Evolutionary conservation across 305 asterid genomes (phyloP), one percentile per base, ranked within the genome.

Genomic region (Solanum hybrid): DNA sequence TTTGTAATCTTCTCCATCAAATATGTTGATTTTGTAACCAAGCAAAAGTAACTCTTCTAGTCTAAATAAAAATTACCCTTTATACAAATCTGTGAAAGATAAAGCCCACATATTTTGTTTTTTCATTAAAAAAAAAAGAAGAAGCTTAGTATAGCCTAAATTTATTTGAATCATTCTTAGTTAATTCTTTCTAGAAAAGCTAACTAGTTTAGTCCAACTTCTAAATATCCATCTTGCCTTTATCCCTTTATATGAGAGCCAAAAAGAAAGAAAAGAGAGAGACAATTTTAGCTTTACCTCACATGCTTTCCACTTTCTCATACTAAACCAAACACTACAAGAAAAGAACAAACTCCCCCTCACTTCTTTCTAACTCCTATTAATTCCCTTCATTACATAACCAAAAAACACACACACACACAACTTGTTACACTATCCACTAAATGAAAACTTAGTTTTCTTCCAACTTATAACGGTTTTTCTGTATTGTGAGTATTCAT

Each of bases 271-370:
- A 93, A 57, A 92, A 90, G 85, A 91, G 89, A 90, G 95, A 94
- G 98, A 96, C 98, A 95, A 92, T 89, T 57, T 91, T 94, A 93
- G 92, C 99, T 95, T 97, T 95, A 96, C 92, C 94, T 97, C 99
- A 97, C 98, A 95, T 96, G 97, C 95, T 92, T 89, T 90, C 94
- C 96, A 95, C 98, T 96, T 96, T 95, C 90, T 75, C 93, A 86
- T 93, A 91, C 98, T 90, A 96, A 95, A 96, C 90, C 78, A 88
- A 78, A 64, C 26, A 88, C 75, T 78, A 78, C 90, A 88, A 88
- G 90, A 42, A 88, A 88, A 77, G 90, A 80, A 88, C 86, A 77
- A 77, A 94, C 83, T 36, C 87, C 91, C 90, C 89, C 33, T 69
- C 76, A 69, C 74, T 57, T 57, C 87, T 90, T 93, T 89, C 34